phyloP scores from a whole-genome alignment of 2,329 filamentous ascomycete species.

The Monosporascus sp. region DNA sequence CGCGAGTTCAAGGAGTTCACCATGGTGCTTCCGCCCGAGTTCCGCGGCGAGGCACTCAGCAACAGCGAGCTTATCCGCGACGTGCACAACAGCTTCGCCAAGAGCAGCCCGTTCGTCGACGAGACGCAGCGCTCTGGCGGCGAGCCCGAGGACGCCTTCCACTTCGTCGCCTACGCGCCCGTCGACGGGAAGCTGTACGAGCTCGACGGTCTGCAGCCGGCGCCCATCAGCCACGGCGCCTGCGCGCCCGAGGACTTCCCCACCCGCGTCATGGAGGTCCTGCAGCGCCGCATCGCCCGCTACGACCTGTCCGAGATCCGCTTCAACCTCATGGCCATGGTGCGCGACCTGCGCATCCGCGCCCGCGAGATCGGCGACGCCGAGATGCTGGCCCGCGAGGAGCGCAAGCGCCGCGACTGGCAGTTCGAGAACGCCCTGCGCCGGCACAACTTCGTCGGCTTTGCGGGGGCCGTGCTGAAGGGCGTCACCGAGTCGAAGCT shows the following conservation, averaged over 20 bases:
- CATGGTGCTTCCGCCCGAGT: constrained; percentile 71
- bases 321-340: constrained; percentile 94
- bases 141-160: constrained; percentile 86
- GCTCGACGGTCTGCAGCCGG: constrained; percentile 88
- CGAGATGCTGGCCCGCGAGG: constrained; percentile 72
- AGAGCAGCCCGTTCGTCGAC: constrained; percentile 84
- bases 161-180: constrained; percentile 93
- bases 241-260: constrained; percentile 71
- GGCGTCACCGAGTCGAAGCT: constrained; percentile 75
- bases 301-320: constrained; percentile 86
- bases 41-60: constrained; percentile 55
- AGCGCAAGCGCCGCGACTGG: constrained; percentile 81
- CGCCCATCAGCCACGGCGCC: constrained; percentile 81
- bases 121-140: constrained; percentile 72
- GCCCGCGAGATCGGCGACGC: constrained; percentile 78
- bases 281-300: constrained; percentile 75
- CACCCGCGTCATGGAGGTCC: constrained; percentile 74
- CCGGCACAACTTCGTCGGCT: constrained; percentile 93
- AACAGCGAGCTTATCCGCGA: constrained; percentile 65
- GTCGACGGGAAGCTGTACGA: constrained; percentile 82
- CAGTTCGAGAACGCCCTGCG: constrained; percentile 90
- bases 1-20: constrained; percentile 84
- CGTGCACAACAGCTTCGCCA: constrained; percentile 87
- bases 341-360: constrained; percentile 70
- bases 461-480: constrained; percentile 85